These are phyloP conservation scores for Erigeron canadensis DNA, from an alignment of 129 eudicot species.

Conservation along the genomic window DNA sequence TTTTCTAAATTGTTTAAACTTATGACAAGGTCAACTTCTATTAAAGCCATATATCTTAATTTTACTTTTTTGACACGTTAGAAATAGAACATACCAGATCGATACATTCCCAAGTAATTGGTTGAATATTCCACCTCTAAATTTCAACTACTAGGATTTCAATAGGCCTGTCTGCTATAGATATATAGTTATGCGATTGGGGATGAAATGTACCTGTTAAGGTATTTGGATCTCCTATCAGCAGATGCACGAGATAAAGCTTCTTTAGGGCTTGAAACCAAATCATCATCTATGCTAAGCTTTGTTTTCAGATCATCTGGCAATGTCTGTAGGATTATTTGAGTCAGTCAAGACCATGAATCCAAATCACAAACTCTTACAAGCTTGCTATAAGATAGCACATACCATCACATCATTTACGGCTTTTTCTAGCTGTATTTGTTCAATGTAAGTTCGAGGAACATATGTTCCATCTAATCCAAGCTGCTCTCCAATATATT, in stretches of 20 bases:
- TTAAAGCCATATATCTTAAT: too few relatives aligned
- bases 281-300: conserved; percentile 90
- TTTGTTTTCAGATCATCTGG: conserved; percentile 96
- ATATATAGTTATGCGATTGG: background rate
- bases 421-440: conserved; percentile 91
- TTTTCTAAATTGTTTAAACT: too few relatives aligned
- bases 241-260: conserved; percentile 98
- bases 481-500: conserved; percentile 70
- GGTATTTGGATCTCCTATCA: conserved; percentile 75
- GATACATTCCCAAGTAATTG: too few relatives aligned
- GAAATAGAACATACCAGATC: too few relatives aligned
- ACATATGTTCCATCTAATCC: conserved; percentile 91
- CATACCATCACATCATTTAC: conserved; percentile 89
- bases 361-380: conserved; percentile 19
- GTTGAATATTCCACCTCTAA: background rate
- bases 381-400: conserved; percentile 1
- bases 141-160: background rate
- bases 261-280: conserved; percentile 91
- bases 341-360: conserved; percentile 26
- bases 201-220: conserved; percentile 51
- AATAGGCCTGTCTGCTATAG: too few relatives aligned
- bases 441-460: conserved; percentile 96
- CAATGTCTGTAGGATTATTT: conserved; percentile 49
- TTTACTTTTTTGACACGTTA: too few relatives aligned
- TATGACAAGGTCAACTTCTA: too few relatives aligned